Conservation (phyloP, 2,329 filamentous ascomycete genomes). For the Thielaviopsis punctulata region DNA sequence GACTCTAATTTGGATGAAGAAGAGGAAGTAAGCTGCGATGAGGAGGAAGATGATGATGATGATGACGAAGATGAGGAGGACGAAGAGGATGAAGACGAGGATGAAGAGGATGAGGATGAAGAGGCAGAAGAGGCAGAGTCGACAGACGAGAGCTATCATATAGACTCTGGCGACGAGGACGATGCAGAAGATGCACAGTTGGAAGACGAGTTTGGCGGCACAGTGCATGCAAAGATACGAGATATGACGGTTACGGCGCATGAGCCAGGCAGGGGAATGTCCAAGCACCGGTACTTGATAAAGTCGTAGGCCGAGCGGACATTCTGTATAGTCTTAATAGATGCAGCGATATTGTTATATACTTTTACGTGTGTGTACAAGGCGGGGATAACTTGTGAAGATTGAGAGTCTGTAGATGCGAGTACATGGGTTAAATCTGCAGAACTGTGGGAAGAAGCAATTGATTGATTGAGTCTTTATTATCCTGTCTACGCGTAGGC, state of each 20-base stretch:
- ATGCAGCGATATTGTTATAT: too few species aligned
- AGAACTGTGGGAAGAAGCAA: too few species aligned
- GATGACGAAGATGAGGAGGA: constrained; percentile 1
- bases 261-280: background rate
- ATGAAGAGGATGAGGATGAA: too few species aligned
- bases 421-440: too few species aligned
- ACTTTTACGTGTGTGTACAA: too few species aligned
- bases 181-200: constrained; percentile 15
- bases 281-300: background rate
- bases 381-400: background rate
- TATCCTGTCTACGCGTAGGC: too few species aligned
- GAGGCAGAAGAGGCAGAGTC: background rate
- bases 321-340: too few species aligned
- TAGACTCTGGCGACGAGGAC: background rate
- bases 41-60: background rate
- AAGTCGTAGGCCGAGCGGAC: background rate
- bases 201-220: constrained; percentile 4
- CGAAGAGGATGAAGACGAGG: too few species aligned
- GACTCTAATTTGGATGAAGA: background rate
- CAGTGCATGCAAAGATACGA: constrained; percentile 5
- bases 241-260: constrained; percentile 4
- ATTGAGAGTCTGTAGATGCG: too few species aligned
- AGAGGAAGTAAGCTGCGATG: background rate
- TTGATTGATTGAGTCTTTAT: too few species aligned
- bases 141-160: background rate